A percentile compares a stretch with the other conserved stretches of the same genome.
These are phyloP conservation scores for Leccinum aurantiacum DNA, from an alignment of 768 basidiomycete genomes.

Conservation along the genomic window DNA sequence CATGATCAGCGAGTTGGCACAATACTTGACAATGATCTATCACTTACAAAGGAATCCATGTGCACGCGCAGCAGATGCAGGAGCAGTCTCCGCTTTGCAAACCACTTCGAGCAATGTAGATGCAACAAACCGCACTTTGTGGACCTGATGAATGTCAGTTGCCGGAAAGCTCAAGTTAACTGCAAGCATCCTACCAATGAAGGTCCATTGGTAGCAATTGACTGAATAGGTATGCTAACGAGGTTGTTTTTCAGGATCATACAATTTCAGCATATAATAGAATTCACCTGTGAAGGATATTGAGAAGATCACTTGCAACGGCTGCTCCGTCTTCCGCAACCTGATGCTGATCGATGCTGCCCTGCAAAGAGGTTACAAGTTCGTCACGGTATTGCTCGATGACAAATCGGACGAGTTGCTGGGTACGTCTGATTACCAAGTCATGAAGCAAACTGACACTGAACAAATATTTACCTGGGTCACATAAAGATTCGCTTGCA, in stretches of 20 bases:
- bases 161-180: not conserved
- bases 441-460: not conserved
- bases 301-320: constrained; percentile 83
- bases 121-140: constrained; percentile 92
- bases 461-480: constrained; percentile 62
- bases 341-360: constrained; percentile 59
- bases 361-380: constrained; percentile 67
- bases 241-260: constrained; percentile 3
- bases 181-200: constrained; percentile 52
- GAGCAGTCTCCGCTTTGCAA: constrained; percentile 75
- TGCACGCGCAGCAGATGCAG: constrained; percentile 78
- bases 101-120: constrained; percentile 86
- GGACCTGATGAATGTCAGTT: constrained; percentile 50
- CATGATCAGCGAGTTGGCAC: constrained; percentile 6
- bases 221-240: constrained; percentile 79
- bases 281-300: constrained; percentile 74
- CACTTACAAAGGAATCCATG: constrained; percentile 81
- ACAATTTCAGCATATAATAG: not conserved
- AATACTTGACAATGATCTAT: not conserved
- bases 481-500: constrained; percentile 91
- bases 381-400: constrained; percentile 92
- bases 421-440: not conserved
- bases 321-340: constrained; percentile 76
- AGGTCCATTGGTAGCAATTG: constrained; percentile 86
- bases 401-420: constrained; percentile 94